Evolutionary conservation across 2,329 filamentous ascomycete genomes (phyloP).

Genomic region (Fusarium chaquense): DNA sequence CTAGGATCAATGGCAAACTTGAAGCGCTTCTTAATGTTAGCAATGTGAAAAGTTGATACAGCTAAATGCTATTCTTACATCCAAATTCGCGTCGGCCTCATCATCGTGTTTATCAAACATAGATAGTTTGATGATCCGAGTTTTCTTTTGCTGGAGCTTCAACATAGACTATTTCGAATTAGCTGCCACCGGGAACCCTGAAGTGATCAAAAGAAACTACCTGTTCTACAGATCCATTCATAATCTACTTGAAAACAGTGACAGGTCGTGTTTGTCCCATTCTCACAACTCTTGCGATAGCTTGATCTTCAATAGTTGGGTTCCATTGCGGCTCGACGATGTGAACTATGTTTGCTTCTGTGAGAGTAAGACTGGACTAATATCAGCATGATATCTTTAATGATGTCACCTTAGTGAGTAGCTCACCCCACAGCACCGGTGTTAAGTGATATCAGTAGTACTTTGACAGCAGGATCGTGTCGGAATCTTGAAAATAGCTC

Average conservation of each 20-base stretch:
- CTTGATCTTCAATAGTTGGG: background rate
- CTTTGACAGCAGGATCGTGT: background rate
- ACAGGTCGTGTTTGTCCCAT: background rate
- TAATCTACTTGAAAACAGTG: background rate
- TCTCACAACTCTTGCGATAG: background rate
- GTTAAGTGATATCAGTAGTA: background rate
- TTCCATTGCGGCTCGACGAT: background rate
- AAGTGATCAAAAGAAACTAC: background rate
- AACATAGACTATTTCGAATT: background rate
- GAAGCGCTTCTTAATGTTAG: background rate
- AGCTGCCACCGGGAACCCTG: background rate
- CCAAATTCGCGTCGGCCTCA: rapidly evolving
- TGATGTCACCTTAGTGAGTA: rapidly evolving
- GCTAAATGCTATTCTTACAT: rapidly evolving
- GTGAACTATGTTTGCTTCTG: background rate
- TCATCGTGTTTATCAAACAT: background rate
- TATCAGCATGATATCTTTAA: rapidly evolving
- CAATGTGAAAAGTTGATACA: background rate
- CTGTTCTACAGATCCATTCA: background rate
- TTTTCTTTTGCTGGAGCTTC: background rate
- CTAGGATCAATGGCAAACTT: background rate
- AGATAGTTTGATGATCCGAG: background rate
- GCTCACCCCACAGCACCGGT: background rate
- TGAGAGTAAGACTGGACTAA: rapidly evolving
- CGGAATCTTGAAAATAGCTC: background rate